These are phyloP conservation scores for Aspergillus intermedius DNA, from an alignment of 2,329 filamentous ascomycete genomes.

Conservation along the genomic window DNA sequence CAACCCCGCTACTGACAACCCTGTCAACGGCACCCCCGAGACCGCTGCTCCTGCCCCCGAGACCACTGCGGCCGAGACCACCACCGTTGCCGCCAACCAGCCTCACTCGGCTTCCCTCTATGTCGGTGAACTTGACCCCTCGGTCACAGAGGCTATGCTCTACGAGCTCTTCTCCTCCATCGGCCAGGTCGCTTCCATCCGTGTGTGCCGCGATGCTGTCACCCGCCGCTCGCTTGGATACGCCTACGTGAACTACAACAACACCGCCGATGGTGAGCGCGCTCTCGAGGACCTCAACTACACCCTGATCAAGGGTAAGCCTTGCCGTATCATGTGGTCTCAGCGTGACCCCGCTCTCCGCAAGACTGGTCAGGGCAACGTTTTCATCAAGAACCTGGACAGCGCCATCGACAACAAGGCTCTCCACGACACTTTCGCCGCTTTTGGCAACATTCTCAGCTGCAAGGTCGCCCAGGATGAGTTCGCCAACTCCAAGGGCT, in stretches of 20 bases:
- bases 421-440: conserved; percentile 97
- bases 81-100: conserved; percentile 63
- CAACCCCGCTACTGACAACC: conserved; percentile 57
- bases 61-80: conserved; percentile 35
- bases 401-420: conserved; percentile 99
- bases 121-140: conserved; percentile 95
- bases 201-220: conserved; percentile 98
- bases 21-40: conserved; percentile 57
- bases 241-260: conserved; percentile 99
- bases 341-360: conserved; percentile 97
- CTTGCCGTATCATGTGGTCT: conserved; percentile 99
- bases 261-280: conserved; percentile 90
- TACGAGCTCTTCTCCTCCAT: conserved; percentile 99
- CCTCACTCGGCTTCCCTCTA: conserved; percentile 97
- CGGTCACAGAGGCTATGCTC: conserved; percentile 98
- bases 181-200: conserved; percentile 96
- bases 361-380: conserved; percentile 98
- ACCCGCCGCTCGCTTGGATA: conserved; percentile 98
- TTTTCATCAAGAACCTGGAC: conserved; percentile 99
- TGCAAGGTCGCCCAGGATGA: conserved; percentile 99
- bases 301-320: conserved; percentile 96
- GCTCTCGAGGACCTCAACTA: conserved; percentile 99
- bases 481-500: conserved; percentile 93
- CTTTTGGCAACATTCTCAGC: conserved; percentile 97
- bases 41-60: conserved; percentile 45